These are phyloP conservation scores for Colletotrichum simmondsii DNA, from an alignment of 2,329 filamentous ascomycete species.

Conservation along the genomic window DNA sequence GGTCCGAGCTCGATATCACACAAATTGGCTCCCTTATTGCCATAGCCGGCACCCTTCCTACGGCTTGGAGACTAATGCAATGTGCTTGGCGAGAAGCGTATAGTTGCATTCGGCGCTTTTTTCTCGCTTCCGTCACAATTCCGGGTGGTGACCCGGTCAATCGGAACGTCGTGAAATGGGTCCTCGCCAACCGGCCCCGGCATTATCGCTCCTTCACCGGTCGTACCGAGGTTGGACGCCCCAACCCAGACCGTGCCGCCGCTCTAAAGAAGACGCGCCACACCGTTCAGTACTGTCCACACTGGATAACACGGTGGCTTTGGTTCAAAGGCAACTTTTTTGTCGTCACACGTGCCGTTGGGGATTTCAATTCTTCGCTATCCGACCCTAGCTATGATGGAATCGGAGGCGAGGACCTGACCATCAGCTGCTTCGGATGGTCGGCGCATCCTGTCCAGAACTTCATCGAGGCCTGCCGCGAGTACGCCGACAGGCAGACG, in stretches of 20 bases:
- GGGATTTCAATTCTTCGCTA: conserved; percentile 48
- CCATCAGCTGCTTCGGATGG: conserved; percentile 60
- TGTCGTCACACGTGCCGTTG: conserved; percentile 53
- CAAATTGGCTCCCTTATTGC: conserved; percentile 57
- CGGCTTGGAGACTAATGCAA: conserved; percentile 51
- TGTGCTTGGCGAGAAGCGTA: conserved; percentile 50
- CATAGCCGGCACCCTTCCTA: conserved; percentile 53
- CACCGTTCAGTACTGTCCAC: conserved; percentile 55
- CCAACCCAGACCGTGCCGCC: conserved; percentile 48
- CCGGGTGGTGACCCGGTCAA: conserved; percentile 57
- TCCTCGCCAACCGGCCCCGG: conserved; percentile 51
- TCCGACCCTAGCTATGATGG: conserved; percentile 57
- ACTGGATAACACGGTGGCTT: conserved; percentile 59
- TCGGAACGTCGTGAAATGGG: conserved; percentile 56
- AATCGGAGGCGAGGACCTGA: conserved; percentile 57
- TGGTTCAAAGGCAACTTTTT: conserved; percentile 59
- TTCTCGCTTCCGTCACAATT: conserved; percentile 56
- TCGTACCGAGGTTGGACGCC: conserved; percentile 49
- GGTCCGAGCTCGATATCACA: conserved; percentile 58
- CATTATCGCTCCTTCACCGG: conserved; percentile 56
- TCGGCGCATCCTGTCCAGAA: conserved; percentile 60
- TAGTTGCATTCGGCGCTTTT: conserved; percentile 53
- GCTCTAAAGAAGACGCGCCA: conserved; percentile 54
- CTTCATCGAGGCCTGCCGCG: conserved; percentile 58
- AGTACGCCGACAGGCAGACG: conserved; percentile 58